Evolutionary conservation across 2,329 filamentous ascomycete species (phyloP).

Genomic region (Curvularia hawaiiensis): DNA sequence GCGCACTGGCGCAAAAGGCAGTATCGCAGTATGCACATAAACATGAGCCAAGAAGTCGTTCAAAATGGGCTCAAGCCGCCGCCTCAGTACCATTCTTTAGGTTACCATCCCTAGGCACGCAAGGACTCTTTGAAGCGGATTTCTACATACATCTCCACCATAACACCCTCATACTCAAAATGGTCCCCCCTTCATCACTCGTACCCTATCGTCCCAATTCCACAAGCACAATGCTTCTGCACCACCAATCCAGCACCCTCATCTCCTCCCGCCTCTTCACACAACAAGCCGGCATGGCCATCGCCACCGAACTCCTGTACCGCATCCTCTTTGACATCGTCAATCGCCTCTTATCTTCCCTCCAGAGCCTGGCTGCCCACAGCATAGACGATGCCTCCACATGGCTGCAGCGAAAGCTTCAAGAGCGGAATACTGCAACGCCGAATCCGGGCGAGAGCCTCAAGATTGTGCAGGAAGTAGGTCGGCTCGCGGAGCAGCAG

Average conservation of each 20-base stretch:
- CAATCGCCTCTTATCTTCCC: conserved; percentile 29
- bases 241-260: conserved; percentile 13
- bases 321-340: conserved; percentile 38
- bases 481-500: conserved; percentile 22
- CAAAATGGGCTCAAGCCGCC: not conserved
- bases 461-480: conserved; percentile 30
- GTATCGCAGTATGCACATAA: not conserved
- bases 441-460: not conserved
- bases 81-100: not conserved
- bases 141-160: not conserved
- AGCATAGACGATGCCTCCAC: conserved; percentile 32
- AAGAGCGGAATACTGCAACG: conserved; percentile 18
- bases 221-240: conserved; percentile 6
- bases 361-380: conserved; percentile 31
- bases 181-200: conserved; percentile 24
- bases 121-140: not conserved
- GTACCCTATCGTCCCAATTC: conserved; percentile 16
- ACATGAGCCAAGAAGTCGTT: not conserved
- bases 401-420: conserved; percentile 32
- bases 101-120: not conserved
- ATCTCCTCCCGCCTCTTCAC: conserved; percentile 22
- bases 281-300: conserved; percentile 31
- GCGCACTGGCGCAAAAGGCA: conserved; percentile 14
- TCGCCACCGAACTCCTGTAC: conserved; percentile 39
- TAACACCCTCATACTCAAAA: conserved; percentile 3